Conservation (phyloP, 257 asterid genomes). For the Paraleonurus japonicus region DNA sequence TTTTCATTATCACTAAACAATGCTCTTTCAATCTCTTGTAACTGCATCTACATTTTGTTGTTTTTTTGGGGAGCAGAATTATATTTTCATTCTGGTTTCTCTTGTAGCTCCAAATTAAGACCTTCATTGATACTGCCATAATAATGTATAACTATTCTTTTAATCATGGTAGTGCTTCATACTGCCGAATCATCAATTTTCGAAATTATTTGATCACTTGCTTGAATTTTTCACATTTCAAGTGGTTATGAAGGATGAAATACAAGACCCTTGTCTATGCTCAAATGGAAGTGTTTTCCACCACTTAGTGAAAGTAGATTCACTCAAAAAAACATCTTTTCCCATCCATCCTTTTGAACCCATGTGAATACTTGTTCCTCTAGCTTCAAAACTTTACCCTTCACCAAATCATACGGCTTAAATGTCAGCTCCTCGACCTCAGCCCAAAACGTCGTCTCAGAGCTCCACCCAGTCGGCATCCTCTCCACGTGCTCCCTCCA, state of each 20-base stretch:
- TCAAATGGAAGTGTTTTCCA: slow-evolving; percentile 69
- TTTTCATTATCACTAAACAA: not conserved
- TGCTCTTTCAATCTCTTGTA: not conserved
- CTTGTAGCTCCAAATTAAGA: not conserved
- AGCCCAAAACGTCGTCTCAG: slow-evolving; percentile 83
- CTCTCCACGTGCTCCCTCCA: slow-evolving; percentile 82
- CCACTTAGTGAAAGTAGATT: slow-evolving; percentile 76
- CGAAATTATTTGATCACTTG: not conserved
- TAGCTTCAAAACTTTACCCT: slow-evolving; percentile 42
- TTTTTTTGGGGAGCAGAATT: not conserved
- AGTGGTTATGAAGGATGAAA: slow-evolving; percentile 33
- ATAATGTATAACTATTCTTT: not conserved
- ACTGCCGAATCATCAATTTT: not conserved
- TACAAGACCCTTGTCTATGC: slow-evolving; percentile 47
- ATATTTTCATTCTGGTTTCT: not conserved
- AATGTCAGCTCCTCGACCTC: slow-evolving; percentile 81
- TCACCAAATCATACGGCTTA: slow-evolving; percentile 37
- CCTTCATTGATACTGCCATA: no score
- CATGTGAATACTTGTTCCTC: slow-evolving; percentile 49
- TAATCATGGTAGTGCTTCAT: not conserved
- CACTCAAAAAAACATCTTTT: slow-evolving; percentile 61
- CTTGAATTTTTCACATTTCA: not conserved
- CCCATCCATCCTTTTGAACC: slow-evolving; percentile 42
- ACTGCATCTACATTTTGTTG: not conserved
- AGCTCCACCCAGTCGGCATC: slow-evolving; percentile 36